Conservation (phyloP, 2,329 filamentous ascomycete genomes). For the Hymenoscyphus infarciens region DNA sequence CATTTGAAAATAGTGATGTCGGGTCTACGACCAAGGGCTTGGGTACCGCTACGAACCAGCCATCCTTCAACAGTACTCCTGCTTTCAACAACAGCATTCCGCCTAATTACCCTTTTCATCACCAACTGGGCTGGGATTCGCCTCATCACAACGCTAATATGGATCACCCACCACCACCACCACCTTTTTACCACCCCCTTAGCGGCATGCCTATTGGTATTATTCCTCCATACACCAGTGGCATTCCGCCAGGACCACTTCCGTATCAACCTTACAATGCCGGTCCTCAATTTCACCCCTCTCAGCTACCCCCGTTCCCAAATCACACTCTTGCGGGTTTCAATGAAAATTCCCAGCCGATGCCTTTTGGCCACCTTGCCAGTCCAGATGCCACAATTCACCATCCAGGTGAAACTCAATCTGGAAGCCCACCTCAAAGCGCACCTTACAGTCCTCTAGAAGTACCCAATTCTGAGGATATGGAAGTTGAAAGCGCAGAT, state of each 20-base stretch:
- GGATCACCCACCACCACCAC: background rate
- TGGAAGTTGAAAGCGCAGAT: background rate
- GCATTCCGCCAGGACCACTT: background rate
- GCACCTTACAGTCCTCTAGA: too few species aligned
- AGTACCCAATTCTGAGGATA: too few species aligned
- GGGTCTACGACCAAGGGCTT: background rate
- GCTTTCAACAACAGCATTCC: background rate
- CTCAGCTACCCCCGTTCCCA: background rate
- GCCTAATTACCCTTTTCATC: background rate
- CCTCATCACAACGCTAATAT: background rate
- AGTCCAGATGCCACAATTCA: background rate
- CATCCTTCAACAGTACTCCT: background rate
- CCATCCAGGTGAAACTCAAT: background rate
- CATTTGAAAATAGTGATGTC: background rate
- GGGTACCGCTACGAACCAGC: background rate
- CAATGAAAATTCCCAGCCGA: background rate
- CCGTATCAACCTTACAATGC: background rate
- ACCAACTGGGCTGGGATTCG: background rate
- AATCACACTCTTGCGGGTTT: background rate
- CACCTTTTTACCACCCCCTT: background rate
- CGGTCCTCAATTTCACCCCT: background rate
- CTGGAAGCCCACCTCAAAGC: background rate
- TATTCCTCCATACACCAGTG: background rate
- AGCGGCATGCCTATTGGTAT: background rate
- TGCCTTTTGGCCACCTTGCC: background rate